Evolutionary conservation across 139 green algal species (phyloP), one percentile per base, ranked within the genome.

Genomic region (Spirogloea muscicola): DNA sequence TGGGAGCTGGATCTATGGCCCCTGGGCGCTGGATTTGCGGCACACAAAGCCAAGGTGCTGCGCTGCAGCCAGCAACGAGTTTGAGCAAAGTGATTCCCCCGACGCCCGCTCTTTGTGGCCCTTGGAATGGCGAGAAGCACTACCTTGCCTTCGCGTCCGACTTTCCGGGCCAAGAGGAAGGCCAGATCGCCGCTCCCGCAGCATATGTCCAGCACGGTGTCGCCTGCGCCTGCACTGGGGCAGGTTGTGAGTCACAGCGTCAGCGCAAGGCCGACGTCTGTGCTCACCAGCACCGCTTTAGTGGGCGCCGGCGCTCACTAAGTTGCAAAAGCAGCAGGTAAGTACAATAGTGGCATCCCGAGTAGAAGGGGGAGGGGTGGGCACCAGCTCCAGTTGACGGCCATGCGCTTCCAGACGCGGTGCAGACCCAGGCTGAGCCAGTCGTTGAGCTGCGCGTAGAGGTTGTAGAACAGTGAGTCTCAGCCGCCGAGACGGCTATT

Each of bases 151-250:
- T 59, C 46, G 1, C 72, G 66, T 0, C 92, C 93, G 3, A 96
- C 93, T 6, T 77, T 84, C 41, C 89, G 75, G 0, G 91, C 88
- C 3, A 97, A 81, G 21, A 91, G 58, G 10, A 94, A 83, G 0
- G 92, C 88, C 2, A 98, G 65, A 85, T 98, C 94, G 0, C 94
- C 94, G 36, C 84, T 94, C 49, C 94, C 94, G 72, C 91, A 97
- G 86, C 94, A 98, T 25, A 97, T 86, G 72, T 98, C 94, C 33
- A 97, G 81, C 1, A 79, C 90, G 0, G 31, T 38, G 33, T 84
- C 58, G 0, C 91, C 91, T 5, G 60, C 52, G 16, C 18, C 34
- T 0, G 88, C 91, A 2, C 85, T 49, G 16, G n/a, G n/a, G n/a
- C n/a, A n/a, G n/a, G n/a, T n/a, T n/a, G n/a, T n/a, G n/a, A n/a